These are phyloP conservation scores for Ophiostoma sp. DNA, from an alignment of 2,329 filamentous ascomycete genomes.

Conservation along the genomic window DNA sequence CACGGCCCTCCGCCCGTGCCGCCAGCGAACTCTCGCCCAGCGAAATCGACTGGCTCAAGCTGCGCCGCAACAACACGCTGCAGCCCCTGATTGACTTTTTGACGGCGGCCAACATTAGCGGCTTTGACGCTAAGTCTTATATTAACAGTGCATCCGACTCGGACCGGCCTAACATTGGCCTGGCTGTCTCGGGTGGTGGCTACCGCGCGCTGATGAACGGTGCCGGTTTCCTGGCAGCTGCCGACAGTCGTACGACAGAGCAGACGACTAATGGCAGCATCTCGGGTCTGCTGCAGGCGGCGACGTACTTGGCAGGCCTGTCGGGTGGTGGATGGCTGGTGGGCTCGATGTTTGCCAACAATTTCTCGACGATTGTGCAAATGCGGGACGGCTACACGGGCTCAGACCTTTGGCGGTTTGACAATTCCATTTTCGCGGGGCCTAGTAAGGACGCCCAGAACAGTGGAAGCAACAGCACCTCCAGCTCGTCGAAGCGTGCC, in stretches of 20 bases:
- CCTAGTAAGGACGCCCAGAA: constrained; percentile 35
- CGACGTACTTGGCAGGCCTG: constrained; percentile 78
- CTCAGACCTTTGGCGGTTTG: constrained; percentile 40
- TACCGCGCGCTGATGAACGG: constrained; percentile 86
- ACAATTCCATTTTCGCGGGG: constrained; percentile 40
- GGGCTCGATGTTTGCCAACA: constrained; percentile 80
- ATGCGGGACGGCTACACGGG: constrained; percentile 49
- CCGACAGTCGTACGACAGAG: constrained; percentile 69
- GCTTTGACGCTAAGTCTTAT: constrained; percentile 74
- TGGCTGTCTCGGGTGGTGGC: constrained; percentile 80
- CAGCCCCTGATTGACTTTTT: constrained; percentile 75
- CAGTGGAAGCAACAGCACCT: constrained; percentile 18
- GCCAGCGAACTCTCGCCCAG: constrained; percentile 63
- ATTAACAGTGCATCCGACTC: constrained; percentile 51
- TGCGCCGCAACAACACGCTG: constrained; percentile 71
- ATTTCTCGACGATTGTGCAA: constrained; percentile 68
- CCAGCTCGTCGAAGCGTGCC: neutral
- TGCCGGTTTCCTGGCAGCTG: constrained; percentile 75
- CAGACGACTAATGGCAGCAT: constrained; percentile 66
- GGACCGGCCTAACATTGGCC: constrained; percentile 60
- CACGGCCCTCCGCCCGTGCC: constrained; percentile 66
- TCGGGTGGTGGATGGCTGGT: constrained; percentile 85
- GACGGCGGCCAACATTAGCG: constrained; percentile 68
- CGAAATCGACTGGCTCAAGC: constrained; percentile 73
- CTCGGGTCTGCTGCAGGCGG: constrained; percentile 75